These are phyloP conservation scores for Grifola frondosa DNA, from an alignment of 1,284 basidiomycete species.

Conservation along the genomic window DNA sequence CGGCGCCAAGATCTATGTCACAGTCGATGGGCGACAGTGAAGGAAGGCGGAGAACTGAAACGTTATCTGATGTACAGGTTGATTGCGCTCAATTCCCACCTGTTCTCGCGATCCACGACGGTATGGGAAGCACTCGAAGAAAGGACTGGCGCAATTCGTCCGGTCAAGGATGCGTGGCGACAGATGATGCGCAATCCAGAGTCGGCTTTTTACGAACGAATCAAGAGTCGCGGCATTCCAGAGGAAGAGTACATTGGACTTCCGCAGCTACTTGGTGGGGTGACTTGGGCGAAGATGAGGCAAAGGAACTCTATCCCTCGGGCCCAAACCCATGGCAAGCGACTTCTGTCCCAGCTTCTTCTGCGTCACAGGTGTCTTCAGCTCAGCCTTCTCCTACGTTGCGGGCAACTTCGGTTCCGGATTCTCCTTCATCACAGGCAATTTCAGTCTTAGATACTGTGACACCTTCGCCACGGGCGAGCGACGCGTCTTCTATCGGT, in stretches of 20 bases:
- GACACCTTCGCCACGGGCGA: too few species aligned
- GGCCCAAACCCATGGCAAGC: too few species aligned
- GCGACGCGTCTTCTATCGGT: too few species aligned
- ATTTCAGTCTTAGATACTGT: too few species aligned
- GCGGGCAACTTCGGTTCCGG: too few species aligned
- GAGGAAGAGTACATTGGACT: conserved; percentile 2
- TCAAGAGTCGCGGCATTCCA: conserved; percentile 1
- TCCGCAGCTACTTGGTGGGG: too few species aligned
- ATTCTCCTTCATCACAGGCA: too few species aligned
- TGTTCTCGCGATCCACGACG: conserved; percentile 16
- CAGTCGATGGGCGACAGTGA: background rate
- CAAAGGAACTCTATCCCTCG: too few species aligned
- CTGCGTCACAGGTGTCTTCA: background rate
- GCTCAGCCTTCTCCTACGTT: too few species aligned
- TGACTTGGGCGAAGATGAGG: too few species aligned
- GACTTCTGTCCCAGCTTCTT: background rate
- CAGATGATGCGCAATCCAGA: conserved; percentile 5
- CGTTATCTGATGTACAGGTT: conserved; percentile 8
- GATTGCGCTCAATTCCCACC: conserved; percentile 8
- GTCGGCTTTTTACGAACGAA: conserved; percentile 8
- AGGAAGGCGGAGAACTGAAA: background rate
- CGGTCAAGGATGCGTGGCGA: conserved; percentile 19
- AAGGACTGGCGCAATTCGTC: background rate
- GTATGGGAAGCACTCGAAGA: conserved; percentile 9
- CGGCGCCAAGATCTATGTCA: background rate